A percentile compares a stretch with the other conserved stretches of the same genome.
Conservation (phyloP, 768 basidiomycete species). For the Cyclocybe cylindracea region DNA sequence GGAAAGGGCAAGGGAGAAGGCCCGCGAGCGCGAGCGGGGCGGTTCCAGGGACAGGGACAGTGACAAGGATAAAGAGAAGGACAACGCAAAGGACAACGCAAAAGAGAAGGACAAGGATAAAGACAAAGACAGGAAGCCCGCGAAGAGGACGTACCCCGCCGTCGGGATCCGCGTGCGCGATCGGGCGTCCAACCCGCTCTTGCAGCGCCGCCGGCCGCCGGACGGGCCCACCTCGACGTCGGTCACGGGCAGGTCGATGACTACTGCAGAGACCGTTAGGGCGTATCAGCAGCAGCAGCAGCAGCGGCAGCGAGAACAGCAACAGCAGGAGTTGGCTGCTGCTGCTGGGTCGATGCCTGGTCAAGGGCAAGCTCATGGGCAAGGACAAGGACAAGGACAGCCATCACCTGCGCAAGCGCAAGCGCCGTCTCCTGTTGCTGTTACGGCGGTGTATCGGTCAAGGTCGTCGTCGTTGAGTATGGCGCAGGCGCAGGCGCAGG, state of each 20-base stretch:
- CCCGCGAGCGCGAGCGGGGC: not conserved
- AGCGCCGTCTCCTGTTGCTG: not conserved
- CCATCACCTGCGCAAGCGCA: not conserved
- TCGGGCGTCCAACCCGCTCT: conserved; percentile 6
- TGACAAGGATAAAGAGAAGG: no score
- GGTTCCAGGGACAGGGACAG: no score
- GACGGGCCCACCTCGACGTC: no score
- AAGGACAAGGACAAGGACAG: not conserved
- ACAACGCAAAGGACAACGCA: no score
- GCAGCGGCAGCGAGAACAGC: no score
- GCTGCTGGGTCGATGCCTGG: not conserved
- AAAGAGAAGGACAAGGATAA: conserved; percentile 11
- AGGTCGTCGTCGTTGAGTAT: conserved; percentile 26
- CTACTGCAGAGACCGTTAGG: conserved; percentile 10
- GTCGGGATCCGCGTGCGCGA: conserved; percentile 48
- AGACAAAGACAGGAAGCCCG: conserved; percentile 37
- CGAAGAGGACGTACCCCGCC: conserved; percentile 40
- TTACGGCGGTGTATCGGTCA: conserved; percentile 22
- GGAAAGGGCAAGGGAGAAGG: not conserved
- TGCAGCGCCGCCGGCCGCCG: no score
- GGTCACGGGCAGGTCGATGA: conserved; percentile 4
- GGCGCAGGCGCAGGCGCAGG: conserved; percentile 8
- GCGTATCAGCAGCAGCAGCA: conserved; percentile 16
- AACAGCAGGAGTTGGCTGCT: conserved; percentile 6
- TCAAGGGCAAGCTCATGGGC: no score